A percentile compares a stretch with the other conserved stretches of the same genome.
Conservation (phyloP, 1,139 yeast species). For the Taphrina communis region DNA sequence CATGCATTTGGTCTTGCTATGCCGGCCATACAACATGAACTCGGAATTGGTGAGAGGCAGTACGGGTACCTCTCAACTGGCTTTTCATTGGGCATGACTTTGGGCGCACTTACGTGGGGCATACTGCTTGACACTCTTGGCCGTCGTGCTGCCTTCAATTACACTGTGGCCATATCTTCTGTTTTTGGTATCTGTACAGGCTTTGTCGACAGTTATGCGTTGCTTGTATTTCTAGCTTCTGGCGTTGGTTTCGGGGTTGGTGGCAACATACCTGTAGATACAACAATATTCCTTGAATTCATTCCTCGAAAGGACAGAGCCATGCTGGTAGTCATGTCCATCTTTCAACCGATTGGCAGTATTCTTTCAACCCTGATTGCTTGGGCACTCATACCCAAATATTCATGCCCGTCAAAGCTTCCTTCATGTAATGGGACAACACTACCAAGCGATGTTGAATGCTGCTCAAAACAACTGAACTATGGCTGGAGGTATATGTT, state of each 20-base stretch:
- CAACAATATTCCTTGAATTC: constrained; percentile 65
- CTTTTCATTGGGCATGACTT: constrained; percentile 58
- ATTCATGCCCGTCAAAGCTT: background rate
- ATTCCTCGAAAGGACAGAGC: constrained; percentile 62
- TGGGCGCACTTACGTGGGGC: constrained; percentile 66
- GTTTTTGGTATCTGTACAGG: constrained; percentile 63
- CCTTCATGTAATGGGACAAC: background rate
- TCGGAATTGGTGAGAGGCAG: constrained; percentile 23
- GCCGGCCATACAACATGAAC: constrained; percentile 36
- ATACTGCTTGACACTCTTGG: constrained; percentile 67
- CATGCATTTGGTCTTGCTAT: constrained; percentile 36
- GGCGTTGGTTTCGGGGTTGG: constrained; percentile 61
- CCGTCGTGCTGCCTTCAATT: constrained; percentile 62
- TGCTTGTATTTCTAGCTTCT: constrained; percentile 52
- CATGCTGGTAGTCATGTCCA: constrained; percentile 63
- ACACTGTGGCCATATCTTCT: constrained; percentile 60
- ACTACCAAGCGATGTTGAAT: background rate
- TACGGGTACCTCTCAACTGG: constrained; percentile 52
- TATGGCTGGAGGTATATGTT: constrained; percentile 30
- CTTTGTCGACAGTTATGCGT: constrained; percentile 56
- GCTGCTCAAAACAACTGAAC: constrained; percentile 12
- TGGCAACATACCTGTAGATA: constrained; percentile 62
- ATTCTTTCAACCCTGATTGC: constrained; percentile 61
- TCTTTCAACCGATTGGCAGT: constrained; percentile 70
- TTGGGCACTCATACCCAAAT: constrained; percentile 54